These are phyloP conservation scores for Ophiostoma piceae DNA, from an alignment of 2,329 filamentous ascomycete genomes.

Conservation along the genomic window DNA sequence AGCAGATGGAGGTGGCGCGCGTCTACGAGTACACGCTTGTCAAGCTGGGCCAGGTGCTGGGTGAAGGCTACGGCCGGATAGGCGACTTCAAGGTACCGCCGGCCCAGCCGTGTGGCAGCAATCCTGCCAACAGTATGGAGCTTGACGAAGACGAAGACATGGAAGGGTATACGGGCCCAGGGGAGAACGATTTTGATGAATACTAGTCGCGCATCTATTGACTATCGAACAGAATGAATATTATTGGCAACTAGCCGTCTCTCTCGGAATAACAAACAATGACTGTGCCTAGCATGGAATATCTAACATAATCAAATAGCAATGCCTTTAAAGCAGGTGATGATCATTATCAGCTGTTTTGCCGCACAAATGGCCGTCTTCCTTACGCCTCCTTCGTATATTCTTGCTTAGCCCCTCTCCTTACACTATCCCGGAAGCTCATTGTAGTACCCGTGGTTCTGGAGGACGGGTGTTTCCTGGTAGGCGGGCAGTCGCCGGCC, in stretches of 20 bases:
- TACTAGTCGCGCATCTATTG: neutral
- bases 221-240: neutral
- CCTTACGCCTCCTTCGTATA: neutral
- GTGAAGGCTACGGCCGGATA: conserved; percentile 33
- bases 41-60: conserved; percentile 64
- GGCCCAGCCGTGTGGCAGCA: neutral
- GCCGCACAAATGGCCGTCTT: neutral
- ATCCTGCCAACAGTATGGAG: conserved; percentile 5
- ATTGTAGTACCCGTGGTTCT: conserved; percentile 22
- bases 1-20: conserved; percentile 65
- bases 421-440: conserved; percentile 26
- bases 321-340: neutral
- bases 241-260: neutral
- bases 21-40: conserved; percentile 78
- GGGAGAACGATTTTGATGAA: neutral
- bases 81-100: conserved; percentile 16
- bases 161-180: neutral
- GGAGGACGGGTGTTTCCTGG: conserved; percentile 19
- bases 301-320: neutral
- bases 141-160: neutral
- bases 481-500: conserved; percentile 26
- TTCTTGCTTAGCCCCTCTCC: neutral
- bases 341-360: neutral
- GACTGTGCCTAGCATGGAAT: neutral
- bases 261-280: neutral